Evolutionary conservation across 805 yeast genomes (phyloP), one percentile per base, ranked within the genome.

Genomic region (Torulaspora maleeae): DNA sequence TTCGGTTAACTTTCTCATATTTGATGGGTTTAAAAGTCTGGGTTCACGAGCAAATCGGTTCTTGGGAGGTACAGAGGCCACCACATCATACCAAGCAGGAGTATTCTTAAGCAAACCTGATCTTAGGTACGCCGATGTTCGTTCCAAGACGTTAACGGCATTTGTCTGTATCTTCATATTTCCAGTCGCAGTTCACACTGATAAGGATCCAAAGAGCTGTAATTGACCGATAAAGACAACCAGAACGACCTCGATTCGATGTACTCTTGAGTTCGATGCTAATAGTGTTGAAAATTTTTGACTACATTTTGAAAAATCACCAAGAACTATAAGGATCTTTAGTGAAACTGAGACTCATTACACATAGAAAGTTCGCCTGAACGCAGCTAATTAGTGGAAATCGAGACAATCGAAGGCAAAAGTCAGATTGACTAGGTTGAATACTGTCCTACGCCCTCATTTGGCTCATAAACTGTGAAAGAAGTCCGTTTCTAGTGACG

Each of bases 81-180:
- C 88, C 5, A 86, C 91, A 51, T 82, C 80, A 66, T 76, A 88
- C 99, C 98, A 93, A 1, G 82, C 82, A 1, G 99, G 99, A 58
- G 84, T 83, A 27, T 75, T 67, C 27, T 66, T 72, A 38, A 88
- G 73, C n/a, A 83, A 70, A 1, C 95, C 91, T 0, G 86, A 76
- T 55, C 73, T 74, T 51, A 91, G 68, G 55, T 81, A 81, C 48
- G 83, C 82, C 1, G 96, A 82, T 0, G 96, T 86, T 58, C 89
- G 78, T 65, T 85, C 85, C 37, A 90, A 76, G 3, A 90, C 85
- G 51, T 78, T 78, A 25, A 82, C 77, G 25, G 96, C 95, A 48
- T 78, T 74, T 15, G 81, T 83, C 59, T 83, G 86, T 51, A 83
- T 78, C 76, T 82, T 87, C 89, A 80, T 82, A 13, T 15, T 16